Conservation (phyloP, 1,284 basidiomycete species). For the Lignosus rhinocerotis region DNA sequence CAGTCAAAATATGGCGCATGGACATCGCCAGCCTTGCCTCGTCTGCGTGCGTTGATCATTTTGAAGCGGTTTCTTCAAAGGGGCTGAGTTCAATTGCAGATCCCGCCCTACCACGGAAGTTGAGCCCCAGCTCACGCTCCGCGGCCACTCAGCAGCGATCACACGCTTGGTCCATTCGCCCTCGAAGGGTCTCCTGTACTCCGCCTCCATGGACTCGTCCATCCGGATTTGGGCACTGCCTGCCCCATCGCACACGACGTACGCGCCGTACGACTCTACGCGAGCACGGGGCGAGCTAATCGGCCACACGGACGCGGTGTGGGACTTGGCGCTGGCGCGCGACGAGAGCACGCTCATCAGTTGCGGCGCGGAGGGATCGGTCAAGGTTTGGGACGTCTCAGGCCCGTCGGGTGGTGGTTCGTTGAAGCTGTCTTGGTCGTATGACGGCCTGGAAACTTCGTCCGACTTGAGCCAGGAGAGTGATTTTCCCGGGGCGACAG, state of each 20-base stretch:
- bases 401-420: constrained; percentile 58
- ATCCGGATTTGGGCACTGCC: constrained; percentile 92
- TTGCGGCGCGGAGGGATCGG: constrained; percentile 87
- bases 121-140: constrained; percentile 88
- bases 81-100: constrained; percentile 38
- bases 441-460: constrained; percentile 61
- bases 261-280: constrained; percentile 85
- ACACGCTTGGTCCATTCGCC: constrained; percentile 87
- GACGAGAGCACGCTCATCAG: constrained; percentile 83
- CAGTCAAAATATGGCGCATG: constrained; percentile 94
- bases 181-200: constrained; percentile 78
- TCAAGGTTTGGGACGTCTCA: constrained; percentile 92
- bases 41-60: constrained; percentile 55
- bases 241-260: constrained; percentile 70
- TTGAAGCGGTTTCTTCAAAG: constrained; percentile 14
- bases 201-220: constrained; percentile 90
- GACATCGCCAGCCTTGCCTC: constrained; percentile 72
- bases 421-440: constrained; percentile 78
- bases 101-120: constrained; percentile 73
- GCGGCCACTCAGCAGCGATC: constrained; percentile 92
- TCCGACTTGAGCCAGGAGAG: constrained; percentile 46
- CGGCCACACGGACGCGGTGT: constrained; percentile 93
- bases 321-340: constrained; percentile 84
- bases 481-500: constrained; percentile 70
- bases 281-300: constrained; percentile 79